Percentiles rank a stretch among this genome's conserved stretches.
Conservation (phyloP, 345 rosid genomes). For the Stellera chamaejasme region DNA sequence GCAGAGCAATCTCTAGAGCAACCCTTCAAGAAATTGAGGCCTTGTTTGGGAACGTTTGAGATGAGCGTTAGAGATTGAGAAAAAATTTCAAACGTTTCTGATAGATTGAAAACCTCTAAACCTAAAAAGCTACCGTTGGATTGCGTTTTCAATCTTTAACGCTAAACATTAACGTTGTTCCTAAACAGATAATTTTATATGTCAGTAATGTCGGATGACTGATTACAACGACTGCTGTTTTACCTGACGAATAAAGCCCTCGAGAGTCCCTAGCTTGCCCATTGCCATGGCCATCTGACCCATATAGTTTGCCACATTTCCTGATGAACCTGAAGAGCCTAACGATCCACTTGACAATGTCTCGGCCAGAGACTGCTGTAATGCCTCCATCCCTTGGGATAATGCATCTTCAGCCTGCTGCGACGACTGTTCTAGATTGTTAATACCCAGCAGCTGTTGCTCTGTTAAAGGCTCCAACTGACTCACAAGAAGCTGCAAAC, state of each 20-base stretch:
- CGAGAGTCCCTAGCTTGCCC: conserved; percentile 98
- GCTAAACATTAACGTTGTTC: too few species aligned
- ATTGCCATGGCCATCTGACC: conserved; percentile 99
- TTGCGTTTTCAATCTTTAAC: too few species aligned
- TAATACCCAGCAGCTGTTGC: conserved; percentile 70
- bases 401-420: conserved; percentile 99
- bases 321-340: conserved; percentile 69
- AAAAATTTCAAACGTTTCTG: too few species aligned
- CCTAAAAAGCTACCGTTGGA: too few species aligned
- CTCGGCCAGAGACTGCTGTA: conserved; percentile 91
- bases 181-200: too few species aligned
- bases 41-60: too few species aligned
- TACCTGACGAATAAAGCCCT: conserved; percentile 97
- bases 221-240: background rate
- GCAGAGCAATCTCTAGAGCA: too few species aligned
- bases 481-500: conserved; percentile 68
- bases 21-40: too few species aligned
- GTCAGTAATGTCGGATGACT: too few species aligned
- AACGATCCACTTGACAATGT: conserved; percentile 84
- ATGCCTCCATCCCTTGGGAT: conserved; percentile 98
- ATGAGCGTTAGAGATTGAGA: too few species aligned
- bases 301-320: conserved; percentile 92
- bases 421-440: conserved; percentile 90
- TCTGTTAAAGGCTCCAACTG: conserved; percentile 97
- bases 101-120: too few species aligned